Base-by-base conservation (phyloP, 345 rosid genomes). In the Pugionium cornutum region DNA sequence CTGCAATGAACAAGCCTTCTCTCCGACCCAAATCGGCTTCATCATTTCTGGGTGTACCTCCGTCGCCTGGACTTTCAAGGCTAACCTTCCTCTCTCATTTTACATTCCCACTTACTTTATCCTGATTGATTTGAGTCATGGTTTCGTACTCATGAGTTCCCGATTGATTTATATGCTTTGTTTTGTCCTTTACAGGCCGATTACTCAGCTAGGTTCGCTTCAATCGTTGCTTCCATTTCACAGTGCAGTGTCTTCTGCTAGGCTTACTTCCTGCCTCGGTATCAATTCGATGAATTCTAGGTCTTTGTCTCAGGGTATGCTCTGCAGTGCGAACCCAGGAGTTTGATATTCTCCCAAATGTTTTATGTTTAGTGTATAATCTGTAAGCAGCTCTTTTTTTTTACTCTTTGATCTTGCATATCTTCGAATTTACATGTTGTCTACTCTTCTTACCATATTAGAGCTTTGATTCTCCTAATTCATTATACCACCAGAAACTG, bases 291-390 rank as follows among this genome's bases (percentile, higher is more conserved):
- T 42, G 67, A 81, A 82, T 57, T 85, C 95, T 18, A 82, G 95
- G 79, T 92, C 96, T 29, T 76, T 89, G 86, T 87, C 92, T 83
- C 98, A 89, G 98, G 98, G 96, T 89, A 89, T 84, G 98, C 80
- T 92, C 64, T 85, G 92, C 90, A 83, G 83, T 87, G 95, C 95
- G 49, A 84, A 89, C 68, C 96, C 95, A 73, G 96, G 96, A 77
- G 98, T 87, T 87, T 92, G 96, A 89, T 83, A 65, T 49, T 76
- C 75, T 62, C 60, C 84, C 43, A 79, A 75, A 77, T 80, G 75
- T 86, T 80, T 62, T 80, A 70, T 72, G 77, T 83, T 83, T 84
- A 67, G 73, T 79, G 49, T 34, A 34, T 34, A 3, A 47, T 70
- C 82, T 70, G 94, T 84, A 85, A 89, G 87, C 86, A 74, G 75